These are phyloP conservation scores for Aspergillus sp. DNA, from an alignment of 2,329 filamentous ascomycete genomes.

Conservation along the genomic window DNA sequence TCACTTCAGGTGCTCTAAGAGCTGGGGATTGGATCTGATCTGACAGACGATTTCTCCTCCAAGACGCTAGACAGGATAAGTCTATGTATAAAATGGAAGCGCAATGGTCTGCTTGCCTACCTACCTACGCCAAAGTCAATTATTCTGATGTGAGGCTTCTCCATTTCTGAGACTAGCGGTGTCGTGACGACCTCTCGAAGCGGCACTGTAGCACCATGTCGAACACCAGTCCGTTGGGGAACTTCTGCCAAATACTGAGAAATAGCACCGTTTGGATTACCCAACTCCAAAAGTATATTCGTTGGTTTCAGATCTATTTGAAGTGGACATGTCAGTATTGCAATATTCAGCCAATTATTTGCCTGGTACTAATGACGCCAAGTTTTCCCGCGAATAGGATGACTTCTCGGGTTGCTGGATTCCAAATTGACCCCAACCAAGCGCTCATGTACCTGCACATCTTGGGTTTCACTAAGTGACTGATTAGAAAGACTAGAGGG, in stretches of 20 bases:
- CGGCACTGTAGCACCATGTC: constrained; percentile 3
- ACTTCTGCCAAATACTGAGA: constrained; percentile 13
- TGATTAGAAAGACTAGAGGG: no score
- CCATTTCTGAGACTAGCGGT: constrained; percentile 12
- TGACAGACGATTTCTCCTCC: constrained; percentile 10
- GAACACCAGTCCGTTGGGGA: constrained; percentile 5
- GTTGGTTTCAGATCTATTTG: constrained; percentile 17
- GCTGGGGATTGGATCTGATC: constrained; percentile 14
- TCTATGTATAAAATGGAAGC: background rate
- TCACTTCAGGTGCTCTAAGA: constrained; percentile 17
- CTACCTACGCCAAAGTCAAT: constrained; percentile 17
- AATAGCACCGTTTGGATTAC: constrained; percentile 8
- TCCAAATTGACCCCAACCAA: no score
- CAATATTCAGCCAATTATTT: no score
- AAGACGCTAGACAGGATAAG: constrained; percentile 8
- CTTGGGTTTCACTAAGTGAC: no score
- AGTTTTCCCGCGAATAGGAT: no score
- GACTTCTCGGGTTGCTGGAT: no score
- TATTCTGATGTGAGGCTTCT: constrained; percentile 10
- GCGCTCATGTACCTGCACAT: no score
- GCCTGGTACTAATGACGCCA: no score
- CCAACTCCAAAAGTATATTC: constrained; percentile 19
- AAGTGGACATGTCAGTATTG: no score
- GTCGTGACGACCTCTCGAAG: constrained; percentile 18
- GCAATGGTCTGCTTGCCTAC: no score